Base-by-base conservation (phyloP, 75 land plant genomes). In the Pinus tabuliformis region DNA sequence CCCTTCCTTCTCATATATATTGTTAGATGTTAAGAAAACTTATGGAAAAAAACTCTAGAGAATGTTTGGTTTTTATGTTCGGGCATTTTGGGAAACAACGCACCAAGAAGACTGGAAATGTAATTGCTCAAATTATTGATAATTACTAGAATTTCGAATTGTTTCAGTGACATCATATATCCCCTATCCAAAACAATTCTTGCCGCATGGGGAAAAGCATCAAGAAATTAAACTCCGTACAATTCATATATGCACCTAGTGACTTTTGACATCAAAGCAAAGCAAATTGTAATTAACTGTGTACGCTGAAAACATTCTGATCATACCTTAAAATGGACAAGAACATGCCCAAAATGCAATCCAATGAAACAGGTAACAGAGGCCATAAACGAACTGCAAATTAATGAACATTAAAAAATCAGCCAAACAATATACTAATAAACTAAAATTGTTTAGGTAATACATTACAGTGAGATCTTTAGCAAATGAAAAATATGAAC, bases 351-450 rank as follows among this genome's bases (percentile, higher is more conserved):
- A 83, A 79, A 92, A 33, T 92, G 97, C 76, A 92, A 77, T 11
- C 97, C 97, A 65, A 92, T 76, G 79, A 92, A 85, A 78, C 95
- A 92, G 39, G 95, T 90, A 15, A 91, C 95, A 63, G 82, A 75
- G 20, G 97, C 97, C 89, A 91, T 93, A 68, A 94, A 62, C 30
- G 97, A 80, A 81, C 97, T 94, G 87, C 81, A 87, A 58, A 66
- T 5, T 11, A 68, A 68, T 3, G 72, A 68, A 70, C 30, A 36
- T 28, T 63, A 73, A 65, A 15, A 52, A 12, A 21, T 72, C 16
- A 78, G 59, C 57, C 22, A 42, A 42, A 39, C 72, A n/a, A 4
- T 20, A 39, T 42, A 37, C 54, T 49, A 45, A 7, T 45, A 45
- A 45, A 7, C 52, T 45, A 45, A 45, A 7, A 45, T 45, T 8